Evolutionary conservation across 192 early-diverging fungal genomes (phyloP).

Genomic region (Jimgerdemannia flammicorona): DNA sequence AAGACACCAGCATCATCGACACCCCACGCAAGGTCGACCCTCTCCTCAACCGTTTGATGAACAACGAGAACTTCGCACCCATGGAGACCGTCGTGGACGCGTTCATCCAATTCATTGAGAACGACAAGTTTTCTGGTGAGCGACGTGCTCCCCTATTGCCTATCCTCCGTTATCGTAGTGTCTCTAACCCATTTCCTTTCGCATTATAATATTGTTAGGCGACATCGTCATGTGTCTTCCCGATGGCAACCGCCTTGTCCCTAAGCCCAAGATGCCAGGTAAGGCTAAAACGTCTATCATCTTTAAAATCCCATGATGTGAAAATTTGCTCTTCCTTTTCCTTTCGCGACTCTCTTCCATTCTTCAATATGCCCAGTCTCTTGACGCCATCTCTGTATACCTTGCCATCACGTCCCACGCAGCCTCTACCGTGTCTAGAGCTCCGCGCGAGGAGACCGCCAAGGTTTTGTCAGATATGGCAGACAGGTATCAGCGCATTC

Average conservation of each 20-base stretch:
- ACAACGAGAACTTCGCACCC: background rate
- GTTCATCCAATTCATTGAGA: constrained; percentile 17
- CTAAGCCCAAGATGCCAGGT: background rate
- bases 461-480: background rate
- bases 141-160: background rate
- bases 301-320: too few species aligned
- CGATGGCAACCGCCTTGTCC: constrained; percentile 1
- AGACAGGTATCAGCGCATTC: background rate
- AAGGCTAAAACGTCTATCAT: background rate
- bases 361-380: background rate
- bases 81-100: constrained; percentile 19
- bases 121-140: constrained; percentile 18
- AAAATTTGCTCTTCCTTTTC: too few species aligned
- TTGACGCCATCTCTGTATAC: background rate
- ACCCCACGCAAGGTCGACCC: background rate
- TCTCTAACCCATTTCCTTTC: background rate
- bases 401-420: background rate
- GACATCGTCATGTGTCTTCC: constrained; percentile 17
- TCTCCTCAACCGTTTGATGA: background rate
- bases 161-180: background rate
- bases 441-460: background rate
- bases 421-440: background rate
- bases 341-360: too few species aligned
- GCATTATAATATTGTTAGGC: background rate
- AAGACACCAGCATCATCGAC: constrained; percentile 15